Base-by-base conservation (phyloP, 1,284 basidiomycete genomes). In the Moniliella sp. region DNA sequence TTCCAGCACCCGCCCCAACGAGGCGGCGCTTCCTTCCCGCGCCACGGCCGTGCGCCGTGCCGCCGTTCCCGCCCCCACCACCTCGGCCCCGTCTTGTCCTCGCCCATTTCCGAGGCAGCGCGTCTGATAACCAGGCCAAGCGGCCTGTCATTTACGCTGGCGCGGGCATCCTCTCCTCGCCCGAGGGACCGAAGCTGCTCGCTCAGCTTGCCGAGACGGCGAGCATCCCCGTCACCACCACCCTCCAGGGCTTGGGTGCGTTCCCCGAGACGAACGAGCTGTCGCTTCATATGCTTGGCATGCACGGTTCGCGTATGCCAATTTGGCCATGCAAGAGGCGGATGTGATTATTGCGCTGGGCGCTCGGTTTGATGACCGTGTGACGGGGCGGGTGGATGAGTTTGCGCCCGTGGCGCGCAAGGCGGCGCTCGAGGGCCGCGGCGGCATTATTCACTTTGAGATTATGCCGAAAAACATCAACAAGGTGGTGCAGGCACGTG, bases 251-350 rank as follows among this genome's bases (percentile, higher is more conserved):
- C 38, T 75, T 97, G 25, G 91, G 88, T 38, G 76, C 78, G 1
- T 97, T 82, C 57, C 83, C 94, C 64, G 91, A 97, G 69, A 71
- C 70, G 38, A 72, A 83, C 62, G 48, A 51, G 7, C 74, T 73
- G 61, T 77, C 77, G 45, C 66, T 97, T 57, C 84, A 94, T 64
- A 94, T 97, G 88, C 74, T 97, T 35, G 88, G 88, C 45, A 97
- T 97, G 88, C 88, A 97, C 67, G 91, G 91, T 3, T 76, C 75
- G 84, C 86, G 2, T 94, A 94, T 55, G 88, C 91, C 53, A 97
- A 97, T 66, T 66, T 91, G 33, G 86, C 88, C 3, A 93, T 97
- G 72, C 88, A 97, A 64, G 68, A 80, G 35, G 91, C 91, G 18
- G 91, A 97, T 59, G 76, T 97, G 33, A 81, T 97, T 66, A 88